phyloP scores from a whole-genome alignment of 2,329 filamentous ascomycete genomes.

The Dactylonectria estremocensis region DNA sequence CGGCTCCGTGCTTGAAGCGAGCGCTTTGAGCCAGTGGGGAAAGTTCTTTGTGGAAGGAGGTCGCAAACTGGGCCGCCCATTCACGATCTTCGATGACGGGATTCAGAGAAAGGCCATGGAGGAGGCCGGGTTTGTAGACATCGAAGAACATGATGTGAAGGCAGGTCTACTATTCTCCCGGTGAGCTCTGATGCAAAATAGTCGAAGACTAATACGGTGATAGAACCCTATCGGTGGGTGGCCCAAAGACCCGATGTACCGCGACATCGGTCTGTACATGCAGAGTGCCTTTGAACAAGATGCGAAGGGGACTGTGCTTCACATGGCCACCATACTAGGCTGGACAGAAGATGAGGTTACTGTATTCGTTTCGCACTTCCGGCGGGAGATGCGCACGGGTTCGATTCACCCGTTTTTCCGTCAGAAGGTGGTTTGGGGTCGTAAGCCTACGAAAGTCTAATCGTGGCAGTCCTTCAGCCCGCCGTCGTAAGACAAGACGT shows the following conservation, averaged over 20 bases:
- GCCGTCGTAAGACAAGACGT: background rate
- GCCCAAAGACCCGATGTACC: background rate
- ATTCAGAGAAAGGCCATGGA: slow-evolving; percentile 25
- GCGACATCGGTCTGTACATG: background rate
- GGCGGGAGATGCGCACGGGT: slow-evolving; percentile 23
- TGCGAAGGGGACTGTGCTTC: slow-evolving; percentile 14
- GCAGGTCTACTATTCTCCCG: background rate
- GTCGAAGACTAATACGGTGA: background rate
- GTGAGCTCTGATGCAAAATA: background rate
- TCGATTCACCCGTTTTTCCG: slow-evolving; percentile 17
- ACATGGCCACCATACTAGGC: slow-evolving; percentile 18
- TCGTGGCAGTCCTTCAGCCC: background rate
- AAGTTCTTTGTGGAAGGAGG: slow-evolving; percentile 33
- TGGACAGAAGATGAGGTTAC: slow-evolving; percentile 21
- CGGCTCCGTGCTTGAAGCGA: slow-evolving; percentile 9
- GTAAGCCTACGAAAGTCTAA: slow-evolving; percentile 8
- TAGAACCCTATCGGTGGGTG: slow-evolving; percentile 1
- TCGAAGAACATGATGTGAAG: slow-evolving; percentile 25
- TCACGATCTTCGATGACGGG: slow-evolving; percentile 24
- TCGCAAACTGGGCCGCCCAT: slow-evolving; percentile 19
- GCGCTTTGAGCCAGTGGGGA: slow-evolving; percentile 30
- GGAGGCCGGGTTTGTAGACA: slow-evolving; percentile 27
- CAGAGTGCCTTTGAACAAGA: slow-evolving; percentile 4
- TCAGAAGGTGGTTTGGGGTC: slow-evolving; percentile 29
- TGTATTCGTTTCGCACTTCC: slow-evolving; percentile 24